Percentiles rank a stretch among this genome's conserved stretches.
These are phyloP conservation scores for Debaryomyces coudertii DNA, from an alignment of 1,139 yeast genomes.

Conservation along the genomic window DNA sequence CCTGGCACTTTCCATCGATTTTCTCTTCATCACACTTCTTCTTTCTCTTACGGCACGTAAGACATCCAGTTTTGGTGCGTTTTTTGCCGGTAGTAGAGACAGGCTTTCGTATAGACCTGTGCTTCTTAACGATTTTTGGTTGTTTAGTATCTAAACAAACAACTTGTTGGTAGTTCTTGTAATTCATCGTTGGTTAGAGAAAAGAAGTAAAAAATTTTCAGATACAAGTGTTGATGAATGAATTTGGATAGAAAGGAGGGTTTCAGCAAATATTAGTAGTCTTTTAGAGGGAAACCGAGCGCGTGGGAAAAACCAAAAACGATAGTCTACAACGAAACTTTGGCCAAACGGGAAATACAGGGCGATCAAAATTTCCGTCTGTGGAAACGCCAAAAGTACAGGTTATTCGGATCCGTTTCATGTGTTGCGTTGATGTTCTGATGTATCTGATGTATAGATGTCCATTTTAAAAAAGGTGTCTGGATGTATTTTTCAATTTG, in stretches of 20 bases:
- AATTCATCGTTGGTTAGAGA: slow-evolving; percentile 22
- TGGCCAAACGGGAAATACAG: background rate
- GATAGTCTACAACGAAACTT: slow-evolving; percentile 3
- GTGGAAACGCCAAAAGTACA: background rate
- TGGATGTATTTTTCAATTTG: background rate
- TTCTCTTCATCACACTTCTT: slow-evolving; percentile 51
- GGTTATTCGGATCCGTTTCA: background rate
- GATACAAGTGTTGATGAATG: background rate
- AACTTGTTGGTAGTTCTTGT: slow-evolving; percentile 49
- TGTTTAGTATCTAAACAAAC: slow-evolving; percentile 35
- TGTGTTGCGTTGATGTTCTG: too few relatives aligned
- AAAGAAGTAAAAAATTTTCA: slow-evolving; percentile 2
- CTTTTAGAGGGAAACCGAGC: slow-evolving; percentile 1
- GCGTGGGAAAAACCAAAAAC: slow-evolving; percentile 5
- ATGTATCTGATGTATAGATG: too few relatives aligned
- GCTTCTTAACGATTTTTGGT: slow-evolving; percentile 17
- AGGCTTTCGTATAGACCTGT: slow-evolving; percentile 13
- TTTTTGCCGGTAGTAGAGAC: slow-evolving; percentile 15
- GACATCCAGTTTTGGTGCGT: slow-evolving; percentile 49
- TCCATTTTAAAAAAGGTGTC: background rate
- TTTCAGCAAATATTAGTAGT: background rate
- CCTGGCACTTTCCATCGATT: slow-evolving; percentile 51
- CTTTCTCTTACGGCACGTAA: slow-evolving; percentile 50
- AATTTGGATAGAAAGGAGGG: slow-evolving; percentile 1
- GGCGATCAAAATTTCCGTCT: background rate